Percentiles rank a stretch among this genome's conserved stretches.
Evolutionary conservation across 73 alveolate species (phyloP).

Genomic region (Symbiodinium pilosum): DNA sequence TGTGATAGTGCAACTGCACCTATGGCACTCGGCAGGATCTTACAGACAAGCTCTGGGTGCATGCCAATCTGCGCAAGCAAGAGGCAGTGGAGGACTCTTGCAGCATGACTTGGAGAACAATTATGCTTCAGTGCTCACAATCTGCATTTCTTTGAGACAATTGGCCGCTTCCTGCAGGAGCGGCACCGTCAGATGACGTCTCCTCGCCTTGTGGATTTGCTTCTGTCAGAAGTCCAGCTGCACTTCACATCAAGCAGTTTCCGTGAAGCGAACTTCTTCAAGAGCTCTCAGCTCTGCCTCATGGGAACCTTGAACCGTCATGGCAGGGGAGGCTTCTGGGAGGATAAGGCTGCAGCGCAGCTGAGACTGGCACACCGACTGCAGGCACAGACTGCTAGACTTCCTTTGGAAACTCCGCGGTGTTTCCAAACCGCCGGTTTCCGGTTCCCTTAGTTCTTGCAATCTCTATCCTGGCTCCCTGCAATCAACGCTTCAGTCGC

Average conservation of each 20-base stretch:
- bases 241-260: too few relatives aligned
- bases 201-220: not conserved
- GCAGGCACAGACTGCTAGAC: too few relatives aligned
- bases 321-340: constrained; percentile 84
- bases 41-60: constrained; percentile 76
- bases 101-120: too few relatives aligned
- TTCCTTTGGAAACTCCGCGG: too few relatives aligned
- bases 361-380: constrained; percentile 35
- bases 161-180: not conserved
- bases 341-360: constrained; percentile 45
- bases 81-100: constrained; percentile 54
- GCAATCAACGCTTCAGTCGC: too few relatives aligned
- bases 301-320: not conserved
- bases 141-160: not conserved
- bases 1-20: not conserved
- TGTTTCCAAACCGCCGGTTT: too few relatives aligned
- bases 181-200: constrained; percentile 46
- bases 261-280: not conserved
- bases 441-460: too few relatives aligned
- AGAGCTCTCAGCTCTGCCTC: not conserved
- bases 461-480: too few relatives aligned
- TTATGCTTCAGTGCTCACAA: not conserved
- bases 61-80: constrained; percentile 48
- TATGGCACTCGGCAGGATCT: constrained; percentile 55
- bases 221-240: not conserved